Base-by-base conservation (phyloP, 768 basidiomycete species). In the Russula griseocarnosa region DNA sequence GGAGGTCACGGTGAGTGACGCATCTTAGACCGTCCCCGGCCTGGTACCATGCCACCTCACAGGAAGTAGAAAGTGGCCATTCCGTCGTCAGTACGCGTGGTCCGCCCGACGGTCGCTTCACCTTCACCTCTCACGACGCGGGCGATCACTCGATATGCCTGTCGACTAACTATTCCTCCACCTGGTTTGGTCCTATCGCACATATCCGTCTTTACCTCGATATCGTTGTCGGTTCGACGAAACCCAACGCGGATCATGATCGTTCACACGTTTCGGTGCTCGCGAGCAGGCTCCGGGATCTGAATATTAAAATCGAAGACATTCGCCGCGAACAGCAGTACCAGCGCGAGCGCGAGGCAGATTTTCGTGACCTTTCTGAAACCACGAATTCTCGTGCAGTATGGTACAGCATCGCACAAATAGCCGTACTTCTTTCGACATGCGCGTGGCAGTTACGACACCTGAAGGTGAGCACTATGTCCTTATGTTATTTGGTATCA, bases 101-200 rank as follows among this genome's bases (percentile, higher is more conserved):
- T 2, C 90, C 94, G 6, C 79, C 86, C 26, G 90, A 96, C 55
- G 91, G 97, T 32, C 85, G 85, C 62, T 98, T 98, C 78, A 98
- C 97, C 0, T 99, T 99, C 72, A 98, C 97, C 30, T 97, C 96
- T 5, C 94, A 97, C 73, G 93, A 95, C 65, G 83, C 95, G 32
- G 95, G 95, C 54, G 97, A 98, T 79, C 97, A 99, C 78, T 87
- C 91, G 58, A 97, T 99, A 72, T 99, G 97, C 73, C 83, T 98
- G 55, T 92, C 92, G 7, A 90, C 92, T 22, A 96, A 96, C 74
- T 89, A 93, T 76, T 79, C 80, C 26, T 75, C 79, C 3, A 85
- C 90, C 18, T 96, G 92, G 93, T 90, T 91, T 75, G 66, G 73
- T 24, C 81, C 83, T 61, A 82, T 79, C 71, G 85, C 92, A 2